Evolutionary conservation across 2,329 filamentous ascomycete species (phyloP).

Genomic region (Apiospora sp.): DNA sequence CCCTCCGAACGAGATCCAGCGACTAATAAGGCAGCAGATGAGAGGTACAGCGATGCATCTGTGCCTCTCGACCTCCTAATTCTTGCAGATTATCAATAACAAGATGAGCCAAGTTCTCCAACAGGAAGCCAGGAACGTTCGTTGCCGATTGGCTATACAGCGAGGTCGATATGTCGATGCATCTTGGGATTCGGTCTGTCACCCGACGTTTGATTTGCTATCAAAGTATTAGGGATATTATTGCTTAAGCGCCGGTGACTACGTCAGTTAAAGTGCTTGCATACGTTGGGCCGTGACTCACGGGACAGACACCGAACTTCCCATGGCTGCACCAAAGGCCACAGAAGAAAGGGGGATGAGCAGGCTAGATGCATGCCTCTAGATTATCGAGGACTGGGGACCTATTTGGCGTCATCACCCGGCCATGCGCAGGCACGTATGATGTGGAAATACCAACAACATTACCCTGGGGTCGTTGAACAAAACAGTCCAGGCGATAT

Average conservation of each 20-base stretch:
- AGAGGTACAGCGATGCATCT: background rate
- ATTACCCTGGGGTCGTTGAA: background rate
- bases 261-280: background rate
- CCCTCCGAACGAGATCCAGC: background rate
- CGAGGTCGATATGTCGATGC: background rate
- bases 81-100: background rate
- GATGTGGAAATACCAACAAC: slow-evolving; percentile 9
- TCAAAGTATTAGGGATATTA: background rate
- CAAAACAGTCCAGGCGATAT: background rate
- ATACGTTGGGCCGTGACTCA: background rate
- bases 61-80: background rate
- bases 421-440: background rate
- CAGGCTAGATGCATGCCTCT: background rate
- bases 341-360: background rate
- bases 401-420: background rate
- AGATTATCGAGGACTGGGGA: background rate
- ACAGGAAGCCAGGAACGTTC: background rate
- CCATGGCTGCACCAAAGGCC: background rate
- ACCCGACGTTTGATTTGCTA: background rate
- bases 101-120: background rate
- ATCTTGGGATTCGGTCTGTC: background rate
- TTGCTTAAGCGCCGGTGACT: background rate
- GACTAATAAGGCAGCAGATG: background rate
- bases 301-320: background rate
- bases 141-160: background rate